Evolutionary conservation across 768 basidiomycete species (phyloP).

Genomic region (Paxillus ammoniavirescens): DNA sequence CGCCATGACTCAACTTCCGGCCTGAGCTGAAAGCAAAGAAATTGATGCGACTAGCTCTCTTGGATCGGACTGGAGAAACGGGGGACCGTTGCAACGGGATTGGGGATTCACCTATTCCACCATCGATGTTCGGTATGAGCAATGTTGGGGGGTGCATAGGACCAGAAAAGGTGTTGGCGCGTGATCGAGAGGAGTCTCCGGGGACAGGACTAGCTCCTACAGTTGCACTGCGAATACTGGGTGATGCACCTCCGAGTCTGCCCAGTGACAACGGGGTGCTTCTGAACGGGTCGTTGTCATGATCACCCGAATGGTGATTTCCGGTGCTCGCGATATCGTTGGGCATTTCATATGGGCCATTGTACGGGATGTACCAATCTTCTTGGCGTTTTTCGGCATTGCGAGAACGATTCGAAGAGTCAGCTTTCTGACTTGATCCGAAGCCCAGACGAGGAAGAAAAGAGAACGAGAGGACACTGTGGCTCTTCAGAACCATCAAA

Average conservation of each 20-base stretch:
- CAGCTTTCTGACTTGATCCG: slow-evolving; percentile 16
- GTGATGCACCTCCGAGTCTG: slow-evolving; percentile 23
- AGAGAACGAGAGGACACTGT: slow-evolving; percentile 32
- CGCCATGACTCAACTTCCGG: slow-evolving; percentile 16
- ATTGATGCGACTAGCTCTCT: slow-evolving; percentile 42
- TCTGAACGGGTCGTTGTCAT: slow-evolving; percentile 30
- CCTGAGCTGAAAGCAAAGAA: slow-evolving; percentile 32
- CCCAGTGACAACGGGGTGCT: slow-evolving; percentile 28
- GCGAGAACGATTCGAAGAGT: slow-evolving; percentile 16
- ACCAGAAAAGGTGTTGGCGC: slow-evolving; percentile 27
- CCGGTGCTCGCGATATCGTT: slow-evolving; percentile 21
- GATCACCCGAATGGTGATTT: slow-evolving; percentile 40
- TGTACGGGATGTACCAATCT: slow-evolving; percentile 66
- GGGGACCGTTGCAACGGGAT: slow-evolving; percentile 23
- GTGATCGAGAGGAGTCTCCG: slow-evolving; percentile 22
- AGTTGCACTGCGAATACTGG: not conserved
- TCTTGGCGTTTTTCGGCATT: slow-evolving; percentile 31
- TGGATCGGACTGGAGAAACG: slow-evolving; percentile 19
- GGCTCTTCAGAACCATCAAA: slow-evolving; percentile 36
- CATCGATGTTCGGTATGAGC: slow-evolving; percentile 45
- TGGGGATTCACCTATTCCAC: slow-evolving; percentile 70
- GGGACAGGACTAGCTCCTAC: not conserved
- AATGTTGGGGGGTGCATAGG: slow-evolving; percentile 40
- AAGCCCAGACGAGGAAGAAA: slow-evolving; percentile 39
- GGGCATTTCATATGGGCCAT: slow-evolving; percentile 56